Evolutionary conservation across 352 stramenopile genomes (phyloP).

Genomic region (Nothophytophthora sp.): DNA sequence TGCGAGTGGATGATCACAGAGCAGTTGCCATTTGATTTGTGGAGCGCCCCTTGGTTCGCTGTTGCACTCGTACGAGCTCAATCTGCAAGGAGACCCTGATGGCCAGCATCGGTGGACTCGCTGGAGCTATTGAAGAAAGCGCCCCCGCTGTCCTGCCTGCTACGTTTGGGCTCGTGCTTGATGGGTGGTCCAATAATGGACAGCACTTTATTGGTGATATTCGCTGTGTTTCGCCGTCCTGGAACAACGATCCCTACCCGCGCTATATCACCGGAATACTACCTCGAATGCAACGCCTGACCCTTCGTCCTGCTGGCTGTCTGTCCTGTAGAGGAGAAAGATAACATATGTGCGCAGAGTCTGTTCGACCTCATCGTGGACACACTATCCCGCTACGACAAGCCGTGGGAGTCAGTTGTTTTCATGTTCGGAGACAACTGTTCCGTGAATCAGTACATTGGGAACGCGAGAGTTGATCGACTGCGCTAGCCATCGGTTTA

Average conservation of each 20-base stretch:
- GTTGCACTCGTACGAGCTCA: too few species aligned
- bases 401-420: conserved; percentile 8
- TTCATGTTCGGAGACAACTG: conserved; percentile 25
- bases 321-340: conserved; percentile 7
- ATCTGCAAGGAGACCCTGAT: too few species aligned
- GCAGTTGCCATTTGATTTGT: not conserved
- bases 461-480: conserved; percentile 10
- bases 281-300: conserved; percentile 15
- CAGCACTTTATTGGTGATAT: conserved; percentile 20
- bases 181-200: conserved; percentile 3
- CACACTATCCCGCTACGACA: conserved; percentile 11
- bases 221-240: conserved; percentile 20
- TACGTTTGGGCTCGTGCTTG: conserved; percentile 19
- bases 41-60: too few species aligned
- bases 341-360: conserved; percentile 5
- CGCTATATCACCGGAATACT: conserved; percentile 8
- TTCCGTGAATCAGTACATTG: conserved; percentile 27
- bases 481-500: conserved; percentile 19
- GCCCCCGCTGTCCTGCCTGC: too few species aligned
- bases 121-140: too few species aligned
- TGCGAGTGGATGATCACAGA: conserved; percentile 1
- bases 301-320: conserved; percentile 12
- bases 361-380: conserved; percentile 18
- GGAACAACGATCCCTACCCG: conserved; percentile 3
- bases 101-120: too few species aligned